Evolutionary conservation across 805 yeast species (phyloP), one percentile per base, ranked within the genome.

Genomic region (Blastobotrys robertii): DNA sequence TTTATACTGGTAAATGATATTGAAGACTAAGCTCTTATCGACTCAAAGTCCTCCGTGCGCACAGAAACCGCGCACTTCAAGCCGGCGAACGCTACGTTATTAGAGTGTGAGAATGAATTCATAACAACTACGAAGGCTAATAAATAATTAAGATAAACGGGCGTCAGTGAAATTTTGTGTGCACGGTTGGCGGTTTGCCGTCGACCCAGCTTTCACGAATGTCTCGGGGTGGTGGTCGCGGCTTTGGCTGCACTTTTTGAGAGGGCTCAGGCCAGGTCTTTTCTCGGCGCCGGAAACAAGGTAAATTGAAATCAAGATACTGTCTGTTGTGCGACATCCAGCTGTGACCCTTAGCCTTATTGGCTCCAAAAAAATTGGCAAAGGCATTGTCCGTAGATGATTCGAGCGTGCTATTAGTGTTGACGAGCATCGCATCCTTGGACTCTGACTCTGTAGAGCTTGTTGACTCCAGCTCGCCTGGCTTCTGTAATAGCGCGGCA

Each of bases 261-360:
- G 34, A 4, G 6, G 25, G 6, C 25, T 19, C 25, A 6, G 25
- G 25, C 25, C 25, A 19, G 25, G 6, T 6, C 25, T 19, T 19
- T 6, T 19, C 25, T 6, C 25, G 25, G 25, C 25, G 25, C 25
- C 6, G 4, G 25, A 19, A 19, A 6, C 25, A 19, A 19, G 25
- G 25, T 6, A 19, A 6, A 6, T 19, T 19, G 25, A 19, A 19
- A 6, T 19, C 25, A 19, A 19, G 25, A 34, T 46, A 46, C 28
- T 33, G 30, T 11, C 9, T 12, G 36, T 46, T 46, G 34, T 46
- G 47, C 5, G 47, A 37, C 6, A 46, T 39, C 38, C 35, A 43
- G 11, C 41, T 32, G 6, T 34, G 35, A 30, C 45, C 44, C n/a
- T 25, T 38, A 9, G 19, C 29, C 7, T 43, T 43, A 4, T 31